Base-by-base conservation (phyloP, 2,329 filamentous ascomycete genomes). In the Sphaerulina vaccinii region DNA sequence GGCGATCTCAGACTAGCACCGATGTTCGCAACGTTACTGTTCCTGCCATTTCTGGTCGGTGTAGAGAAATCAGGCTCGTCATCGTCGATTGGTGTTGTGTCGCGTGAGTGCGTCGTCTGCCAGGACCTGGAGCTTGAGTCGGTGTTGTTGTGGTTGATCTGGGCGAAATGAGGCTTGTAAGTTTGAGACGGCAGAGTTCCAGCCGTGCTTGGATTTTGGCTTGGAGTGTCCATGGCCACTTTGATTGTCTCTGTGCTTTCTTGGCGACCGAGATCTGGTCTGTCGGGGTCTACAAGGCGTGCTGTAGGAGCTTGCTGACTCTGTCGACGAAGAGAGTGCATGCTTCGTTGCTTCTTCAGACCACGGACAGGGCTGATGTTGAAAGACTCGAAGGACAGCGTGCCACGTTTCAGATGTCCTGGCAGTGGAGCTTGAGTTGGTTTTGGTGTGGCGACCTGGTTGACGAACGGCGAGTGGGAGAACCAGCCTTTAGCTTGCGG, bases 181-280 rank as follows among this genome's bases (percentile, higher is more conserved):
- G 40, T 50, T 10, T 41, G 22, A 7, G 49, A 42, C 3, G 51
- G 39, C 6, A 56, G 23, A 7, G 46, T 52, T 24, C 43, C 52
- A 16, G 42, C 47, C 11, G 52, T 43, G 23, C 46, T 51, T 19
- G 42, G 47, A 10, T 33, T 40, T 18, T 49, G 53, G 15, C 47
- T 52, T 8, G 59, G 59, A 3, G 57, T 58, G 18, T 52, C 55
- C 59, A 61, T 58, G 9, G 59, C 38, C 18, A 75, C 70, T 46
- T 73, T 69, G 32, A 76, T 75, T 0, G 73, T 76, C 46, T 75
- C 73, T 27, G 68, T 68, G 50, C 70, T 73, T 11, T 60, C 68
- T 23, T 57, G 68, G 19, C 71, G 56, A 37, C 51, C 62, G 27
- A 53, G 37, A 8, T 58, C 55, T 10, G 55, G 49, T 35, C 54